These are phyloP conservation scores for Crithidia sp. DNA, from an alignment of 208 protist genomes.

Conservation along the genomic window DNA sequence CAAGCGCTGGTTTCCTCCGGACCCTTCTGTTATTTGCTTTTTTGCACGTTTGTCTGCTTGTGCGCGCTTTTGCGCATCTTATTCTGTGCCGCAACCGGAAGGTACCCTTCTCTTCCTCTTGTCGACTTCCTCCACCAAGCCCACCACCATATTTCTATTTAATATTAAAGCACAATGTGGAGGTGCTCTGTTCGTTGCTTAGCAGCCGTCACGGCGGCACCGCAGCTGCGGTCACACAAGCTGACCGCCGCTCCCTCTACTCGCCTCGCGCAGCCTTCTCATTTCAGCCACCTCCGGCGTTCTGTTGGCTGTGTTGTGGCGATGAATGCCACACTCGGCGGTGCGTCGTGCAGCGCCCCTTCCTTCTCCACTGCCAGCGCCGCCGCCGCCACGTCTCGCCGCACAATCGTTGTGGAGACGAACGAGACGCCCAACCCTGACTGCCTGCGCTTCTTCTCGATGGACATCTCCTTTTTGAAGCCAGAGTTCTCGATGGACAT, in stretches of 20 bases:
- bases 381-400: conserved; percentile 16
- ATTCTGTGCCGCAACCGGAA: too few species aligned
- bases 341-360: background rate
- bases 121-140: background rate
- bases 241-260: background rate
- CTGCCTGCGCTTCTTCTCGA: conserved; percentile 87
- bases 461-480: conserved; percentile 86
- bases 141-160: too few species aligned
- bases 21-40: conserved; percentile 14
- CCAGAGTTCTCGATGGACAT: conserved; percentile 81
- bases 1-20: background rate
- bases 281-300: background rate
- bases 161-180: background rate
- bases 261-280: background rate
- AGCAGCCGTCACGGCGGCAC: background rate
- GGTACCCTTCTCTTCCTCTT: conserved; percentile 1
- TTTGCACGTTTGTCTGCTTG: background rate
- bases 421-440: conserved; percentile 88
- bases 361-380: background rate
- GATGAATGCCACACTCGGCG: background rate
- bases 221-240: background rate
- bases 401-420: conserved; percentile 71
- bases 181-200: conserved; percentile 3
- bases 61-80: too few species aligned
- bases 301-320: background rate